Conservation (phyloP, 2,329 filamentous ascomycete genomes). For the Botrytis pseudocinerea region DNA sequence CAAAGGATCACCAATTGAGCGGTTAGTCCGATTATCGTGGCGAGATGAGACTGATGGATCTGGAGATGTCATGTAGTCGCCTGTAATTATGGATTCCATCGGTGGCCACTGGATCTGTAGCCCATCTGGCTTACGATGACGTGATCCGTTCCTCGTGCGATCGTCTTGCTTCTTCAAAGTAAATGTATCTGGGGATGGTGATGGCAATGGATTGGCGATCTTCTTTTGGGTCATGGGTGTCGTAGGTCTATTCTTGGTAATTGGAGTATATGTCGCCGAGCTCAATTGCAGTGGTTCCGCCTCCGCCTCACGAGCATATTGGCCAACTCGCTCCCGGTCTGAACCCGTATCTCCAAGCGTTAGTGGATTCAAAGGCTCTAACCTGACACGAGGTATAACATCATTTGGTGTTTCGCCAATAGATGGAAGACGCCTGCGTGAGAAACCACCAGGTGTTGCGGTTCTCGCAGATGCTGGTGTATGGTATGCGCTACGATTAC, state of each 20-base stretch:
- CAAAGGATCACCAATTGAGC: conserved; percentile 10
- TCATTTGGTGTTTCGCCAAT: conserved; percentile 69
- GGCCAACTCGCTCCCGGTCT: conserved; percentile 46
- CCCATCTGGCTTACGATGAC: conserved; percentile 75
- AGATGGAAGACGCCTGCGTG: conserved; percentile 68
- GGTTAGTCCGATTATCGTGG: conserved; percentile 45
- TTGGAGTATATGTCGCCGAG: conserved; percentile 41
- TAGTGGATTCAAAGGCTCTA: conserved; percentile 45
- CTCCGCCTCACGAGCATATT: conserved; percentile 36
- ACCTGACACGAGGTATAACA: conserved; percentile 46
- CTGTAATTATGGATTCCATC: conserved; percentile 51
- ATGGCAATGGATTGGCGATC: conserved; percentile 60
- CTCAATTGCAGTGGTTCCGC: conserved; percentile 43
- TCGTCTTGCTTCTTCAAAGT: conserved; percentile 61
- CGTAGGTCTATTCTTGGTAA: conserved; percentile 58
- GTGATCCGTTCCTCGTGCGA: conserved; percentile 66
- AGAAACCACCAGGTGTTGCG: conserved; percentile 59
- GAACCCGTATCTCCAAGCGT: conserved; percentile 50
- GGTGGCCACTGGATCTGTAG: conserved; percentile 63
- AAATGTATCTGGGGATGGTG: conserved; percentile 66
- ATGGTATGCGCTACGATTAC: conserved; percentile 67
- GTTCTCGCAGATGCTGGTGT: conserved; percentile 68
- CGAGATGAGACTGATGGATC: conserved; percentile 55
- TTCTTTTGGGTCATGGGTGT: conserved; percentile 62
- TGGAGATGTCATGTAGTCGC: conserved; percentile 56